Conservation (phyloP, 2,329 filamentous ascomycete genomes). For the Penicillium sp. region DNA sequence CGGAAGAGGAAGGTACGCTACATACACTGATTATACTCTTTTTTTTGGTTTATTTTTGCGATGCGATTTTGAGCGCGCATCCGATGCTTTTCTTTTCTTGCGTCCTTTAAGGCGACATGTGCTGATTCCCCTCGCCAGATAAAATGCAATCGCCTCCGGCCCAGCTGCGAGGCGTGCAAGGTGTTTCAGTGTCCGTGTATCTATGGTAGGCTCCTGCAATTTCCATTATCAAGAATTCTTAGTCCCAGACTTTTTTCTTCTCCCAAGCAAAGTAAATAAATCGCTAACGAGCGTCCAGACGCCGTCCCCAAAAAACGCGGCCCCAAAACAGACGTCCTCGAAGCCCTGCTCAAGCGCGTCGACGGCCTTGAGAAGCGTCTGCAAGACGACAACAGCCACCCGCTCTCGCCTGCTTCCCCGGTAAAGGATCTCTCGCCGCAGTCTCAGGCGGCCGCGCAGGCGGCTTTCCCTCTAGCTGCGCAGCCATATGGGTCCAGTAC, state of each 20-base stretch:
- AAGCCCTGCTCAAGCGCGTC: slow-evolving; percentile 81
- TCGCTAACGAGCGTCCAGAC: slow-evolving; percentile 52
- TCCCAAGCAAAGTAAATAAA: neutral
- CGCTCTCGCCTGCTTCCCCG: slow-evolving; percentile 49
- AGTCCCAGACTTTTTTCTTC: slow-evolving; percentile 32
- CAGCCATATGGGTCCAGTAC: neutral
- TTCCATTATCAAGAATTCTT: neutral
- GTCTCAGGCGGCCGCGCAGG: slow-evolving; percentile 19
- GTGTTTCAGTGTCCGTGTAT: slow-evolving; percentile 87
- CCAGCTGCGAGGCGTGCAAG: slow-evolving; percentile 85
- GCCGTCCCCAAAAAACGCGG: slow-evolving; percentile 88
- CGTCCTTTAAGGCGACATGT: neutral
- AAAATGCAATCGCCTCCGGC: slow-evolving; percentile 85
- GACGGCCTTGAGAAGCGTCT: slow-evolving; percentile 82
- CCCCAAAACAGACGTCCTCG: slow-evolving; percentile 86
- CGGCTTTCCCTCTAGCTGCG: neutral
- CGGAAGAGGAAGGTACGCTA: slow-evolving; percentile 80
- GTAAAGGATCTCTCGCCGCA: slow-evolving; percentile 27
- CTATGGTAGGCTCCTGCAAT: slow-evolving; percentile 65
- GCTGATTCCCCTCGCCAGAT: slow-evolving; percentile 61
- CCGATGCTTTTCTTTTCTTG: neutral
- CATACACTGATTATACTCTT: neutral
- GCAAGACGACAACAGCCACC: slow-evolving; percentile 65
- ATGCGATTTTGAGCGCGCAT: neutral
- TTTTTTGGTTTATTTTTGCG: neutral